These are phyloP conservation scores for Botrytis deweyae DNA, from an alignment of 2,329 filamentous ascomycete species.

Conservation along the genomic window DNA sequence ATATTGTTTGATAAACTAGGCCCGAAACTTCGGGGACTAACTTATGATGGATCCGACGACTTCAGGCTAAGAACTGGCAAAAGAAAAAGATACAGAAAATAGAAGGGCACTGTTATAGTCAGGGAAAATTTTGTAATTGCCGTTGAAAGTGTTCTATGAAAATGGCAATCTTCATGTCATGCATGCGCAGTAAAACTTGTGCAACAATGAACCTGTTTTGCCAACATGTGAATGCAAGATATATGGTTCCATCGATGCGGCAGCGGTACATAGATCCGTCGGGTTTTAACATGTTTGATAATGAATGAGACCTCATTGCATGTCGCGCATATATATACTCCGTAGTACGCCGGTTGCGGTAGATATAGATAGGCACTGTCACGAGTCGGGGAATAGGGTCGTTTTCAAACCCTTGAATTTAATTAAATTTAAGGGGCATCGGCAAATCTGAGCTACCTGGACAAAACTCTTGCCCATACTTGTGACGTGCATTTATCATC, in stretches of 20 bases:
- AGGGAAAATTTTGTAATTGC: neutral
- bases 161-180: neutral
- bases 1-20: neutral
- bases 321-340: slow-evolving; percentile 5
- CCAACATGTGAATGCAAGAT: neutral
- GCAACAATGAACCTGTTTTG: neutral
- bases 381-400: neutral
- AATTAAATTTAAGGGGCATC: neutral
- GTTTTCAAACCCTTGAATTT: neutral
- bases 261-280: neutral
- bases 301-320: neutral
- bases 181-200: neutral
- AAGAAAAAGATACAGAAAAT: neutral
- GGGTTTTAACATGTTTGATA: neutral
- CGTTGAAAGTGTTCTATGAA: neutral
- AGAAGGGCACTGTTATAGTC: neutral
- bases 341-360: neutral
- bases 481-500: neutral
- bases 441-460: neutral
- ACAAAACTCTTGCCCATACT: neutral
- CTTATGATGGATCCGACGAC: neutral
- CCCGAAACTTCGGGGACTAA: neutral
- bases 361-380: neutral
- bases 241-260: neutral
- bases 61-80: slow-evolving; percentile 3